Base-by-base conservation (phyloP, 805 yeast species). In the Jamesozyma spencerorum region DNA sequence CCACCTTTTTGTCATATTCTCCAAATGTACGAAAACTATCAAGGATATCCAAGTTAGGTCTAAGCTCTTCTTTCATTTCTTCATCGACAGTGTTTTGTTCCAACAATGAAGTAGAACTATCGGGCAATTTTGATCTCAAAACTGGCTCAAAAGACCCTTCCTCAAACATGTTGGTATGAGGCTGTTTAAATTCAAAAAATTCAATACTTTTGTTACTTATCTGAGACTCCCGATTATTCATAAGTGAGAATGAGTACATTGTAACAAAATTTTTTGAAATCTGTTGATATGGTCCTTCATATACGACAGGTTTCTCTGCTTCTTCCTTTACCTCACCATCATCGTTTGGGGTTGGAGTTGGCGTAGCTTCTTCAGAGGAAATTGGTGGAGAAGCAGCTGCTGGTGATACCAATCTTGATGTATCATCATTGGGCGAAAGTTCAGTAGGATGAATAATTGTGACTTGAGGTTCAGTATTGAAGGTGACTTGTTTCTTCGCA, bases 261-360 rank as follows among this genome's bases (percentile, higher is more conserved):
- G 74, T 67, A 0, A 85, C 57, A 31, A 65, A 65, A 48, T 79
- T 77, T 28, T 74, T 67, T 1, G 77, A 68, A 2, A 81, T 77
- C 39, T 68, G 68, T 51, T 79, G 86, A 2, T 66, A 59, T 1
- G 94, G 94, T 0, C 94, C 94, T 56, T 79, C 80, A 49, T 69
- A 77, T 0, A 66, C 45, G 1, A 46, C 41, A 18, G 55, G 60
- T 15, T 6, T 14, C 4, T 19, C 18, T 19, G 33, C 34, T 4
- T 15, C 22, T 1, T 15, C 20, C 6, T 35, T 47, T 30, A 39
- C 41, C 17, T 41, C 49, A 14, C 46, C 49, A 20, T 45, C 50
- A 2, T 32, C 40, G 15, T 47, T 47, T 18, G 37, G 47, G 3
- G 42, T 42, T 11, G 43, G 22, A 8, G 2, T 32, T 38, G 44